Evolutionary conservation across 805 yeast genomes (phyloP).

Genomic region (Kodamaea jinghongensis): DNA sequence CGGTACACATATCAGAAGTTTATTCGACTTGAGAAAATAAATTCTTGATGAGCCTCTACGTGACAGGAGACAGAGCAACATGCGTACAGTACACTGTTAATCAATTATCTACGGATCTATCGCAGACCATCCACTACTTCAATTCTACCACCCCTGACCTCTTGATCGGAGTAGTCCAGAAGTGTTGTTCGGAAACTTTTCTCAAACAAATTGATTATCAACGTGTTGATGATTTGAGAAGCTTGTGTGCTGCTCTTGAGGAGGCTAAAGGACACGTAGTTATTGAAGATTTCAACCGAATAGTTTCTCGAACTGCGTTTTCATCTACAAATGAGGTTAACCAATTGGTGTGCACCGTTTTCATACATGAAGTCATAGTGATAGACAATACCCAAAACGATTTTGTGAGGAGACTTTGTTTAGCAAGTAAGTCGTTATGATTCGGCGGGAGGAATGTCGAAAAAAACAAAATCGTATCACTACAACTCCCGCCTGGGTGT

Average conservation of each 20-base stretch:
- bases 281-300: conserved; percentile 10
- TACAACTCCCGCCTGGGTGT: too few species aligned
- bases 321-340: conserved; percentile 10
- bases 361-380: conserved; percentile 6
- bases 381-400: conserved; percentile 7
- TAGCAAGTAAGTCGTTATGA: too few species aligned
- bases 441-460: too few species aligned
- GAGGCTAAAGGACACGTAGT: conserved; percentile 4
- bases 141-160: conserved; percentile 11
- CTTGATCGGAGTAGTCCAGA: conserved; percentile 5
- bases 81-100: background rate
- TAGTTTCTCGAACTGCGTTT: conserved; percentile 4
- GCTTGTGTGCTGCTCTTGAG: background rate
- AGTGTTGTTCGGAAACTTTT: conserved; percentile 1
- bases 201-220: conserved; percentile 12
- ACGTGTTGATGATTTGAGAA: conserved; percentile 6
- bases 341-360: conserved; percentile 9
- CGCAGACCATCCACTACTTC: conserved; percentile 6
- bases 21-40: too few species aligned
- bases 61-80: too few species aligned
- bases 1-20: too few species aligned
- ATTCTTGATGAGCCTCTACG: too few species aligned
- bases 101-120: background rate
- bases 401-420: conserved; percentile 3
- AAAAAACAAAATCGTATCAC: too few species aligned